Percentiles rank a stretch among this genome's conserved stretches.
These are phyloP conservation scores for Colletotrichum liaoningense DNA, from an alignment of 2,329 filamentous ascomycete species.

Conservation along the genomic window DNA sequence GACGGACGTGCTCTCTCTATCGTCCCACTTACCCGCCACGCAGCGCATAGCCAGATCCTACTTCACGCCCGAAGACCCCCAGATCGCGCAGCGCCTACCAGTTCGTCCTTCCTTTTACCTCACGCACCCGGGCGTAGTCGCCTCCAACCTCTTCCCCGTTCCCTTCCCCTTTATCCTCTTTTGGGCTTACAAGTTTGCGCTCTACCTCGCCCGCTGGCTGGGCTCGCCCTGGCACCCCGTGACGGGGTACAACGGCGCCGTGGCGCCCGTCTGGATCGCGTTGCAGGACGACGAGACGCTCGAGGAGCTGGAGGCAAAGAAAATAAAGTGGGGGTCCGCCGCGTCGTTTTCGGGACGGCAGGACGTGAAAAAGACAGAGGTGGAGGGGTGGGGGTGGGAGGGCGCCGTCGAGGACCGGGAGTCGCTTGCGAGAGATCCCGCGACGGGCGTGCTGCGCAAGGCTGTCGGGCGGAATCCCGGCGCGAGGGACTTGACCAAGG, in stretches of 20 bases:
- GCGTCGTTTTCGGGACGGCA: constrained; percentile 68
- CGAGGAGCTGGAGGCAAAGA: constrained; percentile 64
- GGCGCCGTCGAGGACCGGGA: constrained; percentile 64
- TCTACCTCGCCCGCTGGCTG: constrained; percentile 79
- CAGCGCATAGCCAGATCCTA: constrained; percentile 67
- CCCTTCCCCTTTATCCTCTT: constrained; percentile 75
- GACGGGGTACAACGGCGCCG: constrained; percentile 80
- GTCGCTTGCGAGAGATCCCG: constrained; percentile 57
- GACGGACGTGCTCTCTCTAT: constrained; percentile 85
- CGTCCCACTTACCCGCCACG: constrained; percentile 74
- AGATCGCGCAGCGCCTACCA: constrained; percentile 38
- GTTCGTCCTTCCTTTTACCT: constrained; percentile 75
- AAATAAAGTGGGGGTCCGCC: constrained; percentile 87
- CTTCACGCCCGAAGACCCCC: constrained; percentile 53
- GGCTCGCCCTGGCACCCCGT: constrained; percentile 92
- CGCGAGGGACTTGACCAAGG: constrained; percentile 68
- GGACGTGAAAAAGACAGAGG: constrained; percentile 80
- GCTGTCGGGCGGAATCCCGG: constrained; percentile 69
- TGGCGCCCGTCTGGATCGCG: constrained; percentile 81
- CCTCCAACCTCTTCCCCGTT: constrained; percentile 83
- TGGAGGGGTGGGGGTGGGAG: constrained; percentile 86
- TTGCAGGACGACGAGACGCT: constrained; percentile 74
- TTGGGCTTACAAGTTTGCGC: constrained; percentile 73
- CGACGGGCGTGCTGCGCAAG: constrained; percentile 60
- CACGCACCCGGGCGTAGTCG: constrained; percentile 87